Base-by-base conservation (phyloP, 129 eudicot genomes). In the Mikania micrantha region DNA sequence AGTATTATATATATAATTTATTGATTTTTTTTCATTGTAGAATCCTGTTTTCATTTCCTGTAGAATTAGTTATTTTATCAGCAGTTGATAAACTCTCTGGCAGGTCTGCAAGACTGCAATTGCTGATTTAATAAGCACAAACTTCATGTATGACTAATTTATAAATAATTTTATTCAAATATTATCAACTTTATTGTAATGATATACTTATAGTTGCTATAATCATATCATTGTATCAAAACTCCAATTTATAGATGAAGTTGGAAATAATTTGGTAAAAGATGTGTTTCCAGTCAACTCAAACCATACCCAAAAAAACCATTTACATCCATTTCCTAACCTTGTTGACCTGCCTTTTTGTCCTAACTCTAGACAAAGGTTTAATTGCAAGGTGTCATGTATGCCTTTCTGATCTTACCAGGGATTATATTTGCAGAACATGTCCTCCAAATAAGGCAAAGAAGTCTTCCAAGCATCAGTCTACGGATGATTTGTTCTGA, bases 361-460 rank as follows among this genome's bases (percentile, higher is more conserved):
- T 31, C 12, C 12, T 35, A 53, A 58, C 22, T 29, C 13, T 28
- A n/a, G 41, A 28, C 22, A 58, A 63, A 28, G 7, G 19, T 27
- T 8, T 4, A 17, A 32, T 15, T 8, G 50, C 39, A 74, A 31
- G 60, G 29, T 20, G 60, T 36, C 38, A 21, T 7, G 44, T 13
- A 28, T 60, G 12, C 9, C 35, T 44, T 50, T 12, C 32, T 36
- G 38, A 34, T 65, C 75, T 29, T 79, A 91, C 95, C 90, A 6
- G 57, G 49, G 69, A 29, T 83, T 39, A 73, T 77, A 73, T 58
- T 77, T 84, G 76, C 80, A 65, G 73, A 75, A 88, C 60, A 88
- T 42, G 52, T 79, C 96, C 70, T 85, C 89, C 79, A 91, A 81
- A 67, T 85, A 76, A 60, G 79, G 76, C 3, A 84, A 71, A 74